phyloP scores from a whole-genome alignment of 108 stramenopile species.

The Nitzschia sp. region DNA sequence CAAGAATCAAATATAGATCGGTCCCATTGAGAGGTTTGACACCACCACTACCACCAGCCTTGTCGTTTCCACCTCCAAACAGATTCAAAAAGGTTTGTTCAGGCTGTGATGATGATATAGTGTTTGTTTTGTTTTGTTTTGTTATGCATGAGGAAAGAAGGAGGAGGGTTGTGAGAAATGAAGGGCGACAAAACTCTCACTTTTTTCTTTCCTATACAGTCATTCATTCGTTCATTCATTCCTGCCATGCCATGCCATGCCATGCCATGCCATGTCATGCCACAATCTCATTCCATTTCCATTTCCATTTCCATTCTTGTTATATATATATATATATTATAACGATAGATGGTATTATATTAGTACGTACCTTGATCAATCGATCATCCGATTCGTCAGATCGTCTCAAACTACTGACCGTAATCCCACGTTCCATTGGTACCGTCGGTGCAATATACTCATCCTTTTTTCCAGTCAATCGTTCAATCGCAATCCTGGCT shows the following conservation, averaged over 20 bases:
- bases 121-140: too few relatives aligned
- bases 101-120: constrained; percentile 44
- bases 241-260: too few relatives aligned
- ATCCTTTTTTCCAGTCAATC: constrained; percentile 41
- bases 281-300: too few relatives aligned
- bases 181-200: neutral
- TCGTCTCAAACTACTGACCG: constrained; percentile 51
- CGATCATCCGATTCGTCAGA: constrained; percentile 69
- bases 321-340: too few relatives aligned
- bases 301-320: too few relatives aligned
- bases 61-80: constrained; percentile 66
- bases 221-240: too few relatives aligned
- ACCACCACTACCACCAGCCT: constrained; percentile 32
- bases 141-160: too few relatives aligned
- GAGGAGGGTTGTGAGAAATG: neutral
- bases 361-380: constrained; percentile 56
- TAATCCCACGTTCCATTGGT: constrained; percentile 70
- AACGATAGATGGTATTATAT: too few relatives aligned
- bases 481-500: constrained; percentile 66
- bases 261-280: too few relatives aligned
- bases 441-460: constrained; percentile 54
- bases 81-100: constrained; percentile 85
- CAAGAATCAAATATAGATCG: constrained; percentile 83
- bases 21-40: constrained; percentile 65
- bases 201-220: too few relatives aligned